These are phyloP conservation scores for Botryotinia narcissicola DNA, from an alignment of 2,329 filamentous ascomycete genomes.

Conservation along the genomic window DNA sequence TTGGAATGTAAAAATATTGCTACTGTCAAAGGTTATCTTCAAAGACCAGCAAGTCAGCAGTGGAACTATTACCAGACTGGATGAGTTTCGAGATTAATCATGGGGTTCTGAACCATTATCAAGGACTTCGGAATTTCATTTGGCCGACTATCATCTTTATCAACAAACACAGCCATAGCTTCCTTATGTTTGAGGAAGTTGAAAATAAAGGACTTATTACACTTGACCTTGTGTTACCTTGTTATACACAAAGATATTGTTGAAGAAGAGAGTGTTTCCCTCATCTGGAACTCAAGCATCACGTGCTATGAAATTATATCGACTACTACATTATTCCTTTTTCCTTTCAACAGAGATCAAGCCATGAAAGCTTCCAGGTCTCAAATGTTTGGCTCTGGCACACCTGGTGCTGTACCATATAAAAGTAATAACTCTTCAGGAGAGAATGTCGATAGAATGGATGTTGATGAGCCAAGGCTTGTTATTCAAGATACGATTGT, in stretches of 20 bases:
- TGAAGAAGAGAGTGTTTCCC: background rate
- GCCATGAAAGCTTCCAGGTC: background rate
- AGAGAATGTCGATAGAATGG: background rate
- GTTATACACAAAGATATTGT: background rate
- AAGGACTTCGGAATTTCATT: background rate
- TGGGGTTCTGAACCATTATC: background rate
- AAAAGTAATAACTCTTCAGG: background rate
- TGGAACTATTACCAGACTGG: background rate
- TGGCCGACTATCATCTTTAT: background rate
- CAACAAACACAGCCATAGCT: background rate
- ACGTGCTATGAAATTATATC: too few relatives aligned
- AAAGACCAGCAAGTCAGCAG: background rate
- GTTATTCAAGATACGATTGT: conserved; percentile 16
- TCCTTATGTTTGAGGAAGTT: background rate
- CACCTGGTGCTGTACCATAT: background rate
- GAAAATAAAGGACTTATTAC: background rate
- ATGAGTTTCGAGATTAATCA: background rate
- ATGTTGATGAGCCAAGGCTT: conserved; percentile 10
- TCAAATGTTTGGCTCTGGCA: background rate
- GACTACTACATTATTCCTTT: background rate
- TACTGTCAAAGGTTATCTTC: background rate
- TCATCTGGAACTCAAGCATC: background rate
- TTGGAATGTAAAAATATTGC: background rate
- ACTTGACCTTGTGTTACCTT: background rate
- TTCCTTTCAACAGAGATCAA: background rate